Evolutionary conservation across 2,329 filamentous ascomycete species (phyloP).

Genomic region (Neonectria neomacrospora): DNA sequence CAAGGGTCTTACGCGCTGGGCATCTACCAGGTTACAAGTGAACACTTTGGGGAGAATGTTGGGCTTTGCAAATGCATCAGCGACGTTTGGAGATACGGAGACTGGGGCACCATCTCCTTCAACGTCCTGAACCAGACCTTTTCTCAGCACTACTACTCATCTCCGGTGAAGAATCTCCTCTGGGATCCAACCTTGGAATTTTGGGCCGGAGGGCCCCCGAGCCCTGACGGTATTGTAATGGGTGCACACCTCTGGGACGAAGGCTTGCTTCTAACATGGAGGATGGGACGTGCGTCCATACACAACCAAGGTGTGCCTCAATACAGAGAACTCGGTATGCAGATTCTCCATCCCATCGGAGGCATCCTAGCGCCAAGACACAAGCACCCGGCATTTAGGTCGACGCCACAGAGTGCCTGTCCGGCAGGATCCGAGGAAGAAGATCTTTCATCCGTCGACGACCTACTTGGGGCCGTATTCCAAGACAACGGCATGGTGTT

Average conservation of each 20-base stretch:
- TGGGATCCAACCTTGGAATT: slow-evolving; percentile 15
- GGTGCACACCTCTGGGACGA: slow-evolving; percentile 31
- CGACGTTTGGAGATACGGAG: slow-evolving; percentile 15
- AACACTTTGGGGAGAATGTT: background rate
- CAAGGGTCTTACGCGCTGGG: slow-evolving; percentile 33
- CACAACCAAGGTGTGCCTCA: background rate
- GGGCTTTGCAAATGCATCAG: slow-evolving; percentile 20
- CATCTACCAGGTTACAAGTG: slow-evolving; percentile 22
- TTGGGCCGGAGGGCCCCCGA: background rate
- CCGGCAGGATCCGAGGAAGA: background rate
- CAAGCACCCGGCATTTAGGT: background rate
- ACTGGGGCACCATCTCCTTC: slow-evolving; percentile 33
- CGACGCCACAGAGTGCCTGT: slow-evolving; percentile 10
- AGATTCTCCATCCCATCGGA: slow-evolving; percentile 19
- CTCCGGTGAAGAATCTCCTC: slow-evolving; percentile 10
- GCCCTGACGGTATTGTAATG: background rate
- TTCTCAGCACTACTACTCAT: slow-evolving; percentile 23
- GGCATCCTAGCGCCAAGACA: background rate
- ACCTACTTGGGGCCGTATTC: slow-evolving; percentile 11
- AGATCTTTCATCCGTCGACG: background rate
- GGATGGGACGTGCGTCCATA: background rate
- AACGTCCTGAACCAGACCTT: slow-evolving; percentile 35
- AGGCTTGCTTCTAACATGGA: slow-evolving; percentile 20
- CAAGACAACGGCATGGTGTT: slow-evolving; percentile 35
- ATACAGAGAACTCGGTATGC: slow-evolving; percentile 2